Evolutionary conservation across 75 land plant genomes (phyloP).

Genomic region (Pinus taeda): DNA sequence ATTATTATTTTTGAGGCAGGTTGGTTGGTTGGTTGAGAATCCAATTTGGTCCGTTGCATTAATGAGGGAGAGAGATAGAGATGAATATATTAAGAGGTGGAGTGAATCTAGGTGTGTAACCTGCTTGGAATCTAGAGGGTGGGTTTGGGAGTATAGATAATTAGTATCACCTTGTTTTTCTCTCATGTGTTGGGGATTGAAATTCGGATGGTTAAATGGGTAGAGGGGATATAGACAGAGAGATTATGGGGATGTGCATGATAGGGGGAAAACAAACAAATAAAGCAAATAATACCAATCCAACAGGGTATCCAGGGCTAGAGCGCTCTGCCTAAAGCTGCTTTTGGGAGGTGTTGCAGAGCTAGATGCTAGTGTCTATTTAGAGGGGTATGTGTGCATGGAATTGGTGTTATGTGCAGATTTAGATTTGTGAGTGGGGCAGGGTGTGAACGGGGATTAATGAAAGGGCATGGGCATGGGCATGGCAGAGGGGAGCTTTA

Average conservation of each 20-base stretch:
- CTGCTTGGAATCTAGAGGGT: background rate
- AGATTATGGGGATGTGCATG: background rate
- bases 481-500: background rate
- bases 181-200: background rate
- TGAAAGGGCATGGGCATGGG: background rate
- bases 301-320: slow-evolving; percentile 4
- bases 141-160: background rate
- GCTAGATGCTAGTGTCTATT: slow-evolving; percentile 10
- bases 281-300: background rate
- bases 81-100: background rate
- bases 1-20: too few relatives aligned
- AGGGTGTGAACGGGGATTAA: slow-evolving; percentile 3
- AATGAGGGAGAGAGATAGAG: slow-evolving; percentile 3
- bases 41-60: background rate
- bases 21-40: slow-evolving; percentile 2
- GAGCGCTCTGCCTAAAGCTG: slow-evolving; percentile 6
- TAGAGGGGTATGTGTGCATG: slow-evolving; percentile 5
- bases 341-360: slow-evolving; percentile 11
- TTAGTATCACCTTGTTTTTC: background rate
- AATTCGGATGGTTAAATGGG: background rate
- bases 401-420: slow-evolving; percentile 11
- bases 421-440: slow-evolving; percentile 4
- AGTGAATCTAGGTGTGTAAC: slow-evolving; percentile 10
- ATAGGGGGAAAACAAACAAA: background rate
- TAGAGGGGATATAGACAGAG: background rate